Evolutionary conservation across 2,329 filamentous ascomycete genomes (phyloP), one percentile per base, ranked within the genome.

Genomic region (Cytospora piceicola): DNA sequence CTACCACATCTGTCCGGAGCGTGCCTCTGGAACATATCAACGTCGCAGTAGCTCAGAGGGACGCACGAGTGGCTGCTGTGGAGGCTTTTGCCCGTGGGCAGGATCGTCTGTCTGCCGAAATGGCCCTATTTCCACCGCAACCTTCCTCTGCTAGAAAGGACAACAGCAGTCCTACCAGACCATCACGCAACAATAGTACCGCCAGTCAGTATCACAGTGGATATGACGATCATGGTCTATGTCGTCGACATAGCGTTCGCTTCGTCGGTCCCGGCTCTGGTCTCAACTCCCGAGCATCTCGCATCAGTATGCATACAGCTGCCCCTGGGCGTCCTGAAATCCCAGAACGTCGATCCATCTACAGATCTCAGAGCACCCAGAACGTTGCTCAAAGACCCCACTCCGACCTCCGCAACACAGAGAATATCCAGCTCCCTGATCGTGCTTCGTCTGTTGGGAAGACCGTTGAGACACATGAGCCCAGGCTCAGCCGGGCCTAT

Each of bases 51-150:
- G 83, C 84, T 2, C 81, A 84, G 58, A 79, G 85, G 62, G 85
- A 90, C 74, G 89, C 89, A 9, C 83, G 86, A 49, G 81, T 84
- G 49, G 88, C 89, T 27, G 89, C 89, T 9, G 77, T 80, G 39
- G 78, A 88, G 71, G 89, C 89, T 1, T 91, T 85, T 72, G 74
- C 78, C 8, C 80, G 83, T 66, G 83, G 84, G n/a, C 79, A 79
- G 62, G 78, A 78, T 42, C 77, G 79, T 15, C 77, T 72, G 49
- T 77, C 71, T 64, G 72, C 73, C 32, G 78, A 79, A 58, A 70
- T 73, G 61, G 66, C 74, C 1, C 63, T 75, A 12, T 79, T 76
- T 74, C 75, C 76, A 63, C 74, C 76, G 42, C 69, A 70, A 14
- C 65, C 71, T n/a, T 56, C 67, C 22, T 65, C 70, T 20, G 64